A percentile compares a stretch with the other conserved stretches of the same genome.
Evolutionary conservation across 2,329 filamentous ascomycete genomes (phyloP).

Genomic region (Neocucurbitaria cava): DNA sequence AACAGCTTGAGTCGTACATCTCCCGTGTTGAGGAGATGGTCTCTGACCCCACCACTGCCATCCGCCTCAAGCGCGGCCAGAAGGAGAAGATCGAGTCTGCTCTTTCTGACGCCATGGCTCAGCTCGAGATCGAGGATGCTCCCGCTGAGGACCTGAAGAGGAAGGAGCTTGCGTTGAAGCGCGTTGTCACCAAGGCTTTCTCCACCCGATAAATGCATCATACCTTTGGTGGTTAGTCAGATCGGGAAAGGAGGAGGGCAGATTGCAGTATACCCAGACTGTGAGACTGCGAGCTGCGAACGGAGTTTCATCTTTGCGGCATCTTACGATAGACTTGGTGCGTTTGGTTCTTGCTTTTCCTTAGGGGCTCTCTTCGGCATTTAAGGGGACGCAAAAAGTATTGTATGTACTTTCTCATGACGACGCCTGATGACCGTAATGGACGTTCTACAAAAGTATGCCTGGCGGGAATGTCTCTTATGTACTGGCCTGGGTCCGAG

Average conservation of each 20-base stretch:
- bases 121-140: conserved; percentile 95
- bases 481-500: conserved; percentile 24
- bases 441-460: conserved; percentile 32
- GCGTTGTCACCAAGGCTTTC: conserved; percentile 98
- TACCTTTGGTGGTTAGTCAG: conserved; percentile 14
- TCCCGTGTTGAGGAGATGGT: conserved; percentile 98
- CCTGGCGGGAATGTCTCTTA: conserved; percentile 28
- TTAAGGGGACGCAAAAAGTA: conserved; percentile 33
- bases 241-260: conserved; percentile 27
- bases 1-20: conserved; percentile 99
- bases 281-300: conserved; percentile 32
- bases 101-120: conserved; percentile 95
- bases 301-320: conserved; percentile 41
- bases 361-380: conserved; percentile 32
- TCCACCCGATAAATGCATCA: conserved; percentile 72
- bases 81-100: conserved; percentile 99
- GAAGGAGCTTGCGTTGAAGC: conserved; percentile 98
- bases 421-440: conserved; percentile 37
- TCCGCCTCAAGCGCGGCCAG: conserved; percentile 98
- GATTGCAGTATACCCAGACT: conserved; percentile 41
- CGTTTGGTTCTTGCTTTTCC: conserved; percentile 40
- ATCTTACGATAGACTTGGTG: conserved; percentile 46
- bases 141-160: conserved; percentile 96
- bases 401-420: conserved; percentile 39
- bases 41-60: conserved; percentile 91